Percentiles rank a stretch among this genome's conserved stretches.
These are phyloP conservation scores for Leccinum disarticulatum DNA, from an alignment of 768 basidiomycete species.

Conservation along the genomic window DNA sequence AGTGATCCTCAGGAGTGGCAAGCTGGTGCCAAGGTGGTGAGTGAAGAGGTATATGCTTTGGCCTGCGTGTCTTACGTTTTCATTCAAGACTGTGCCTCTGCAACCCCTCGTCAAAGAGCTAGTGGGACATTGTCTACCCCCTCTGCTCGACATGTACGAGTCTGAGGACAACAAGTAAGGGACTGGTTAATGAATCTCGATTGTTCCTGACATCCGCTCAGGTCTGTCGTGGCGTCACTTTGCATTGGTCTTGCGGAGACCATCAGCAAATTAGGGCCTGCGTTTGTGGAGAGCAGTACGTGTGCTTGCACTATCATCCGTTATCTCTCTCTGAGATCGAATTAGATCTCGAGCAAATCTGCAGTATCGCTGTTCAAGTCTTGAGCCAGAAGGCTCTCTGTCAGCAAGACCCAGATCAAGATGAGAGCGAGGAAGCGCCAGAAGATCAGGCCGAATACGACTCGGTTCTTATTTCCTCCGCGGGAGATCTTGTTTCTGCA, in stretches of 20 bases:
- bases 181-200: not conserved
- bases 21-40: conserved; percentile 64
- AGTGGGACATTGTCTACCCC: conserved; percentile 68
- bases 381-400: conserved; percentile 94
- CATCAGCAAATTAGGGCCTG: conserved; percentile 89
- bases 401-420: conserved; percentile 94
- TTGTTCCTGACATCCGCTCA: conserved; percentile 33
- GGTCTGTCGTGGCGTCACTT: conserved; percentile 83
- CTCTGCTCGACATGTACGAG: conserved; percentile 86
- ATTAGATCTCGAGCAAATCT: conserved; percentile 73
- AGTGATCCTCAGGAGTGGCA: conserved; percentile 82
- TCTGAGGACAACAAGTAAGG: conserved; percentile 97
- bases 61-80: conserved; percentile 8
- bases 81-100: conserved; percentile 45
- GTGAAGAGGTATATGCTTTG: conserved; percentile 26
- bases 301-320: conserved; percentile 7
- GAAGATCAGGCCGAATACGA: conserved; percentile 96
- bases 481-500: conserved; percentile 90
- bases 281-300: conserved; percentile 77
- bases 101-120: conserved; percentile 75
- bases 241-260: conserved; percentile 90
- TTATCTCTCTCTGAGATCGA: conserved; percentile 6
- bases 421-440: conserved; percentile 80
- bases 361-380: conserved; percentile 78
- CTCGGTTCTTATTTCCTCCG: conserved; percentile 90